Conservation (phyloP, 257 asterid species). For the Fraxinus quadrangulata region DNA sequence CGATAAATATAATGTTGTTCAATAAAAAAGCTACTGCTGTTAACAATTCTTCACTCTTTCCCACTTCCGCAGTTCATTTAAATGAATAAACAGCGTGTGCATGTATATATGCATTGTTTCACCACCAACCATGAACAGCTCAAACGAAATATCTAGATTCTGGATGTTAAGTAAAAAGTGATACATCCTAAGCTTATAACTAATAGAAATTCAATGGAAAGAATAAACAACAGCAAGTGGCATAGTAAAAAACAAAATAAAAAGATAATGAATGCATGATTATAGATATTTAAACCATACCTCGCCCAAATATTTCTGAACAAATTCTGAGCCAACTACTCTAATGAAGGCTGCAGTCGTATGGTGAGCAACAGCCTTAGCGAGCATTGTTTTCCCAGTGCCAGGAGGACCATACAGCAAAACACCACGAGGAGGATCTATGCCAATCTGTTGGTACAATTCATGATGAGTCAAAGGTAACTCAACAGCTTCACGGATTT, state of each 20-base stretch:
- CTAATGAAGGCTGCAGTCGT: conserved; percentile 86
- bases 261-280: not conserved
- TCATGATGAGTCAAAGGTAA: conserved; percentile 82
- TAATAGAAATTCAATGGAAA: not conserved
- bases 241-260: not conserved
- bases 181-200: not conserved
- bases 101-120: not conserved
- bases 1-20: not conserved
- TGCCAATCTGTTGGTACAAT: conserved; percentile 79
- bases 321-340: conserved; percentile 89
- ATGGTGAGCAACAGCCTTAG: conserved; percentile 84
- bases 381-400: conserved; percentile 90
- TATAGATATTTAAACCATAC: conserved; percentile 39
- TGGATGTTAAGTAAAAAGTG: not conserved
- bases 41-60: not conserved
- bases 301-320: conserved; percentile 89
- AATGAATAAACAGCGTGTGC: not conserved
- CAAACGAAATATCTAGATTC: conserved; percentile 1
- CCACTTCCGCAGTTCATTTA: not conserved
- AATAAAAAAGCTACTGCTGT: not conserved
- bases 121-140: not conserved
- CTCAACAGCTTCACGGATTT: conserved; percentile 89
- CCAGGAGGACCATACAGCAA: conserved; percentile 93
- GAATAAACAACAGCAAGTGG: not conserved
- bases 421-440: conserved; percentile 91